Base-by-base conservation (phyloP, 2,329 filamentous ascomycete species). In the Ceratocystis cubensis region DNA sequence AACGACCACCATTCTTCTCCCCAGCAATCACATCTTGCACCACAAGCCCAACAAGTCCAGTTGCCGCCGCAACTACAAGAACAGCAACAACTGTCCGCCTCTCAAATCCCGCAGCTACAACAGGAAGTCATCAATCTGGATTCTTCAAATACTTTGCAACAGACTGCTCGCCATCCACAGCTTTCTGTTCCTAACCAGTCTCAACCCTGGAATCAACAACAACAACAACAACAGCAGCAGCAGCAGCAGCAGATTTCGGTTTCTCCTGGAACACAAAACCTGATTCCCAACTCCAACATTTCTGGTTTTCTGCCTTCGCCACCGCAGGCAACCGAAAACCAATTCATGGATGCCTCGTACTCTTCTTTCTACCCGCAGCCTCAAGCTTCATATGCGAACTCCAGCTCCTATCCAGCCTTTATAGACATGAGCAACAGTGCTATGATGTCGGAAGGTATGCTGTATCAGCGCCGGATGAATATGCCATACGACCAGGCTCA, bases 311-410 rank as follows among this genome's bases (percentile, higher is more conserved):
- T 65, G 50, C 66, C 64, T 25, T 65, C 66, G 59, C 64, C 63
- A 59, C 64, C 66, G 25, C 66, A 65, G 50, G 59, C 63, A 20
- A 46, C 37, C 13, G 64, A 45, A 33, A 59, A 63, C 44, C 59
- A 61, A 68, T 62, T 63, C 28, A 67, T 68, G 66, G 63, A 68
- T 41, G 22, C 64, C 44, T 63, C 63, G 17, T 63, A 63, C 33
- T 13, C 57, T 50, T 33, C 28, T 46, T 59, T 65, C 17, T 68
- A 65, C 22, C 37, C 41, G 5, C 15, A 45, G 17, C 28, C 22
- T 8, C 66, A 63, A 61, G 25, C 62, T 30, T 13, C 63, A 15
- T 46, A 65, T 37, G 64, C 33, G 13, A 13, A 44, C n/a, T 25
- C 30, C 57, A 30, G n/a, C 41, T 10, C 48, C 41, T 59, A 33